Percentiles rank a stretch among this genome's conserved stretches.
Conservation (phyloP, 2,329 filamentous ascomycete genomes). For the Diaporthe eres region DNA sequence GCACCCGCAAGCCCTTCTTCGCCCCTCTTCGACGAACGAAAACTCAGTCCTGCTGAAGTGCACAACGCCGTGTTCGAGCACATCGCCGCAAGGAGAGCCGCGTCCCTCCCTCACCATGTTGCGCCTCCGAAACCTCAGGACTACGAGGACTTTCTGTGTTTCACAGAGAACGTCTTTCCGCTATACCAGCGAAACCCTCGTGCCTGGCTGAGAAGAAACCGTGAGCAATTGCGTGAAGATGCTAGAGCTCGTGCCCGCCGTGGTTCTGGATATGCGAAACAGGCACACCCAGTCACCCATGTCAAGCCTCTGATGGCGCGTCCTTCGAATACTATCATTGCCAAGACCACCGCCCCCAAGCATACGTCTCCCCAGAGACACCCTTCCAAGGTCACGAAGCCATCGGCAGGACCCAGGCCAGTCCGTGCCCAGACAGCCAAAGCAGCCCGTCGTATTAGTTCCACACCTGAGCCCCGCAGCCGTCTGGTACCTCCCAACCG, state of each 20-base stretch:
- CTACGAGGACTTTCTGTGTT: conserved; percentile 67
- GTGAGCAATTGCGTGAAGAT: conserved; percentile 63
- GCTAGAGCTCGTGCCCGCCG: conserved; percentile 58
- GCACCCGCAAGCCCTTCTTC: conserved; percentile 57
- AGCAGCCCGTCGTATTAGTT: conserved; percentile 55
- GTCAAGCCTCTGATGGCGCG: conserved; percentile 52
- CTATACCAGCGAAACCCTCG: conserved; percentile 59
- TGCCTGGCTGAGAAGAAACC: conserved; percentile 66
- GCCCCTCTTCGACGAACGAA: conserved; percentile 63
- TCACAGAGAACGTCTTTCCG: conserved; percentile 67
- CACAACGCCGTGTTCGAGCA: conserved; percentile 66
- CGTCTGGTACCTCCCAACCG: conserved; percentile 75
- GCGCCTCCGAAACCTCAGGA: conserved; percentile 66
- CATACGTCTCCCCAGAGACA: conserved; percentile 14
- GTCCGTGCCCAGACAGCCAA: conserved; percentile 51
- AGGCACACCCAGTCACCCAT: conserved; percentile 55
- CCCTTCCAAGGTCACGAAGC: conserved; percentile 52
- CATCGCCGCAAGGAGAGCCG: conserved; percentile 62
- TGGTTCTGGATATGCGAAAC: conserved; percentile 47
- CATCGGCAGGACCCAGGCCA: conserved; percentile 52
- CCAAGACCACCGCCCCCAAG: conserved; percentile 43
- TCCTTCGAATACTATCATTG: conserved; percentile 31
- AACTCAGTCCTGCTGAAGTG: conserved; percentile 50
- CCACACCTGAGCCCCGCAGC: conserved; percentile 65
- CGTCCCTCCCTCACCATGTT: conserved; percentile 45